Percentiles rank a stretch among this genome's conserved stretches.
Conservation (phyloP, 2,329 filamentous ascomycete species). For the Beauveria caledonica region DNA sequence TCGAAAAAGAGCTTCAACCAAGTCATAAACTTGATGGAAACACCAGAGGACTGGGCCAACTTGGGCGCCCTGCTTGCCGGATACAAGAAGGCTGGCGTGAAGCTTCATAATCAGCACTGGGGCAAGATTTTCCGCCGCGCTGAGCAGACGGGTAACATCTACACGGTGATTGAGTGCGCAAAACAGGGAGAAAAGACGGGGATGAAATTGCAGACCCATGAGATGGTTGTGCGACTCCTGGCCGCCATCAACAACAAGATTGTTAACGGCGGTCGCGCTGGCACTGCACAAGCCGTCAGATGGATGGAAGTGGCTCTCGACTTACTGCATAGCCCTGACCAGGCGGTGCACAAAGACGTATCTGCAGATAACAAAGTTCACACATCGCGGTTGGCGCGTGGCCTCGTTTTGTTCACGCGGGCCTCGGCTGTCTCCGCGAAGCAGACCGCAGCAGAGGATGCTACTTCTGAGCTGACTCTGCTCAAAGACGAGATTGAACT, state of each 20-base stretch:
- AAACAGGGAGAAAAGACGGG: constrained; percentile 38
- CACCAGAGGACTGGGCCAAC: constrained; percentile 43
- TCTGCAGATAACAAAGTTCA: constrained; percentile 16
- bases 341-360: constrained; percentile 18
- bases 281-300: constrained; percentile 31
- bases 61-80: constrained; percentile 44
- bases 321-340: constrained; percentile 36
- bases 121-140: constrained; percentile 34
- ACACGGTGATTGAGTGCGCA: constrained; percentile 41
- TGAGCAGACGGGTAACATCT: constrained; percentile 32
- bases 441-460: constrained; percentile 16
- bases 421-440: constrained; percentile 21
- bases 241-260: constrained; percentile 29
- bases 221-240: constrained; percentile 28
- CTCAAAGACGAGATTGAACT: constrained; percentile 23
- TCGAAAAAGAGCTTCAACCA: constrained; percentile 29
- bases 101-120: constrained; percentile 26
- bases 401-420: constrained; percentile 23
- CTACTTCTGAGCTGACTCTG: constrained; percentile 18
- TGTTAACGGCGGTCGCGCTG: constrained; percentile 25
- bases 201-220: constrained; percentile 32
- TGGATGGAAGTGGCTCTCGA: constrained; percentile 42
- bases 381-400: constrained; percentile 22
- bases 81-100: constrained; percentile 33
- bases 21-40: constrained; percentile 39